Percentiles rank a stretch among this genome's conserved stretches.
phyloP scores from a whole-genome alignment of 2,329 filamentous ascomycete genomes.

The Alternaria gaisen region DNA sequence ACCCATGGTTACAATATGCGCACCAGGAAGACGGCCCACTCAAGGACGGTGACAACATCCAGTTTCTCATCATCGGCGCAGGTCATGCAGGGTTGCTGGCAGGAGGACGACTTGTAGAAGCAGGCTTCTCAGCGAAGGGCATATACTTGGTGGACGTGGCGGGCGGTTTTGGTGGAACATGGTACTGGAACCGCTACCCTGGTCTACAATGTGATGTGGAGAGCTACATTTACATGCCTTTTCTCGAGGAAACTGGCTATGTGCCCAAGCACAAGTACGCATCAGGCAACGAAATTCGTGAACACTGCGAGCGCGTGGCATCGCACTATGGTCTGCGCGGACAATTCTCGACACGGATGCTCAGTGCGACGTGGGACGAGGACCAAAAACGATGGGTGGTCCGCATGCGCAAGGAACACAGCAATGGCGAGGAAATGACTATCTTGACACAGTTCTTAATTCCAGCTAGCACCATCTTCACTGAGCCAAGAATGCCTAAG shows the following conservation, averaged over 20 bases:
- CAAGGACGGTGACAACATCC: constrained; percentile 10
- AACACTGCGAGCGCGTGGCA: constrained; percentile 49
- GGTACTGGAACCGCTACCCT: constrained; percentile 60
- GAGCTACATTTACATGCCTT: constrained; percentile 66
- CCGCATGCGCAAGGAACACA: constrained; percentile 20
- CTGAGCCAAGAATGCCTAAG: constrained; percentile 52
- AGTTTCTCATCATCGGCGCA: constrained; percentile 12
- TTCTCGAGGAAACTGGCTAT: constrained; percentile 68
- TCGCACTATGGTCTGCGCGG: constrained; percentile 53
- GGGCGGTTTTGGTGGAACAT: constrained; percentile 59
- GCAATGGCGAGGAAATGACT: constrained; percentile 14
- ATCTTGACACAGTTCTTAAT: constrained; percentile 2
- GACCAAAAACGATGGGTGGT: constrained; percentile 14
- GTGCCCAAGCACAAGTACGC: constrained; percentile 61
- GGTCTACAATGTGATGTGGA: constrained; percentile 66
- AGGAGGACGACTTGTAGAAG: constrained; percentile 46
- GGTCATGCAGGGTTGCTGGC: constrained; percentile 6
- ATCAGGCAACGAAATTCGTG: constrained; percentile 56
- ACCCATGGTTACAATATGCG: constrained; percentile 5
- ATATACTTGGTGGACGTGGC: constrained; percentile 56
- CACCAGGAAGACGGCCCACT: constrained; percentile 4
- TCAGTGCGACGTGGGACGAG: constrained; percentile 31
- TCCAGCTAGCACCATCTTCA: constrained; percentile 46
- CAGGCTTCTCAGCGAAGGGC: constrained; percentile 45
- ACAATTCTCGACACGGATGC: constrained; percentile 31